Base-by-base conservation (phyloP, 139 green algal genomes). In the Penium margaritaceum region DNA sequence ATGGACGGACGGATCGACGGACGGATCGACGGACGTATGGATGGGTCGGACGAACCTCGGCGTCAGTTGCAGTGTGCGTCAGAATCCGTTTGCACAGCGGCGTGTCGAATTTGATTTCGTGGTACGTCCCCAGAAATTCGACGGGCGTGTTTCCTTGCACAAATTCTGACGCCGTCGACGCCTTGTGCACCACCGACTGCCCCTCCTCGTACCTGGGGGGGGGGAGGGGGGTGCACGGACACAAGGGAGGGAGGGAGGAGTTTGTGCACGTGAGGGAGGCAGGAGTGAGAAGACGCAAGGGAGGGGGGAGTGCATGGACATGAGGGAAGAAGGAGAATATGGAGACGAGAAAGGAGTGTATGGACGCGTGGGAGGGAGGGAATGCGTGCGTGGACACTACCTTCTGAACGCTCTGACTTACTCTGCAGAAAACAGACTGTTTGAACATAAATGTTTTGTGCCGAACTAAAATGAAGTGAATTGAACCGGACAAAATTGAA, bases 171-270 rank as follows among this genome's bases (percentile, higher is more conserved):
- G 86, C 91, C 2, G 85, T 12, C 4, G 27, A 62, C 17, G 83
- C 36, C 60, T 85, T 88, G 67, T 85, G 71, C 30, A 82, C n/a
- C 67, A 82, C 88, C 38, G 84, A 89, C 1, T 91, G 24, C 0
- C 95, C 95, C 32, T 98, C 95, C 79, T 95, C 95, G 76, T 99
- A 99, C 29, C 83, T 82, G 2, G 14, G 5, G 19, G 33, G 5
- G 55, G 7, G 55, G 29, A 17, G 27, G 41, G 41, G 41, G 9
- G 41, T 9, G 41, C 41, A 51, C 9, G 41, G 41, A 12, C 41
- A 12, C 9, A 51, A 12, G 41, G 41, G 41, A 51, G 41, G 41
- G 12, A 51, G 41, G 41, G 41, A 51, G 41, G 41, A 12, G 41
- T 51, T 21, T 24, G 46, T 57, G 46, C 46, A 57, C 21, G 46